Conservation (phyloP, 139 green algal genomes). For the Chlorella sp. region DNA sequence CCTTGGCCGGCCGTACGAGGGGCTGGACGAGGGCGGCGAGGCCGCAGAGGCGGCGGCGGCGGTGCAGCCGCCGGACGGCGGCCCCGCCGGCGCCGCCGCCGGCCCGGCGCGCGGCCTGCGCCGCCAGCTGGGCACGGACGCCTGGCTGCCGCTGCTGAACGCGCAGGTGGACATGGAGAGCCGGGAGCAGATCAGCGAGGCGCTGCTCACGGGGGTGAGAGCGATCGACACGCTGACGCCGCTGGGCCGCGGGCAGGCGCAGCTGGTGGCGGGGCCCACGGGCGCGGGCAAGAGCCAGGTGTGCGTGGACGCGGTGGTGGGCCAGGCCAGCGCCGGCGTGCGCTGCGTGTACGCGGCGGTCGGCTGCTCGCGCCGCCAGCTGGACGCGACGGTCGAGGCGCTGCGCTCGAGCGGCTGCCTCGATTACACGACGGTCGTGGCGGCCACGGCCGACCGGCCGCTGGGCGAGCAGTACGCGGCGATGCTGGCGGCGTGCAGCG, state of each 20-base stretch:
- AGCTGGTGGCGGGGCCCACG: constrained; percentile 69
- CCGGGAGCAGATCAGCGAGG: constrained; percentile 76
- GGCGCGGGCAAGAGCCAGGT: constrained; percentile 62
- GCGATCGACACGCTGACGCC: constrained; percentile 84
- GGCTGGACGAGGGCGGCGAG: not conserved
- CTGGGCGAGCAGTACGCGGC: constrained; percentile 75
- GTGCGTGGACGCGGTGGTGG: constrained; percentile 68
- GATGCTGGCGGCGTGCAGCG: constrained; percentile 58
- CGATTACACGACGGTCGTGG: constrained; percentile 70
- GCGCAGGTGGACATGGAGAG: constrained; percentile 68
- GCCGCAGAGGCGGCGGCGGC: not conserved
- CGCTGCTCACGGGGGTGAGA: constrained; percentile 76
- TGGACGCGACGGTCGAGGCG: constrained; percentile 23
- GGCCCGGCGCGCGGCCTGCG: too few species aligned
- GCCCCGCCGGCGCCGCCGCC: too few species aligned
- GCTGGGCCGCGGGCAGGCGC: constrained; percentile 75
- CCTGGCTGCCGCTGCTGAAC: constrained; percentile 66
- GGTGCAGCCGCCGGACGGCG: constrained; percentile 27
- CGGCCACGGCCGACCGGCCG: constrained; percentile 25
- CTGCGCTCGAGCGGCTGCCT: constrained; percentile 54
- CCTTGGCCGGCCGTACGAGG: constrained; percentile 47
- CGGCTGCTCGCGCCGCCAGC: constrained; percentile 41
- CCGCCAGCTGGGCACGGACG: constrained; percentile 40
- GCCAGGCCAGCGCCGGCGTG: constrained; percentile 45
- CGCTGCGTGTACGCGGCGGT: constrained; percentile 62